These are phyloP conservation scores for Hypoxylon lienhwacheense DNA, from an alignment of 495 filamentous ascomycete species.

Conservation along the genomic window DNA sequence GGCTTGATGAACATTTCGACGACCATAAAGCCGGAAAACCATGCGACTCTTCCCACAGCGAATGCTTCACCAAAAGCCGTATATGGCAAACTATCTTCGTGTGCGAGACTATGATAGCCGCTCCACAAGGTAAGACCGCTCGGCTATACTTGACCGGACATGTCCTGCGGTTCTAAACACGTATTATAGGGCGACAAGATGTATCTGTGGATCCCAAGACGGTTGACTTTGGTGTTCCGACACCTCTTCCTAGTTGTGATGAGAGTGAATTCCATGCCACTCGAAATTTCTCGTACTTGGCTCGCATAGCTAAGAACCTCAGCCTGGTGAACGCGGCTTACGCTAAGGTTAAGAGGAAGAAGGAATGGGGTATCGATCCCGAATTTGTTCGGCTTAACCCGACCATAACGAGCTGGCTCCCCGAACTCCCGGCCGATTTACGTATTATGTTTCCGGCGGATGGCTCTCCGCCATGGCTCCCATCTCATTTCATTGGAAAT, in stretches of 20 bases:
- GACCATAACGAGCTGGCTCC: slow-evolving; percentile 71
- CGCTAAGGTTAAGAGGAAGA: slow-evolving; percentile 75
- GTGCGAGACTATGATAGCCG: slow-evolving; percentile 90
- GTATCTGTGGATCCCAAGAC: slow-evolving; percentile 73
- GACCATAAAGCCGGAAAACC: slow-evolving; percentile 69
- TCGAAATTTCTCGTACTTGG: slow-evolving; percentile 80
- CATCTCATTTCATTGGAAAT: slow-evolving; percentile 88
- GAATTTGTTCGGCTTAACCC: slow-evolving; percentile 78
- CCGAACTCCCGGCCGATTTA: slow-evolving; percentile 75
- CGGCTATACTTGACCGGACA: background rate
- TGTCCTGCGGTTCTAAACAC: slow-evolving; percentile 37
- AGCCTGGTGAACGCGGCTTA: slow-evolving; percentile 75
- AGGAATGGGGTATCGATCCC: slow-evolving; percentile 88
- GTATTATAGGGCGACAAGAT: slow-evolving; percentile 71
- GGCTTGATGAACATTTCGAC: slow-evolving; percentile 82
- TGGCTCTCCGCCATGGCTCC: slow-evolving; percentile 80
- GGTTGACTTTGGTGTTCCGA: slow-evolving; percentile 72
- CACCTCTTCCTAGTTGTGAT: slow-evolving; percentile 67
- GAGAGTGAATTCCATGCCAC: slow-evolving; percentile 75
- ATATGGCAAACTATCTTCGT: slow-evolving; percentile 91
- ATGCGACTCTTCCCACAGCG: slow-evolving; percentile 68
- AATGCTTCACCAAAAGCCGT: slow-evolving; percentile 81
- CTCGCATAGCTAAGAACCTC: slow-evolving; percentile 75
- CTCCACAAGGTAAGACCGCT: slow-evolving; percentile 74
- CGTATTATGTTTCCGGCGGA: slow-evolving; percentile 77